A percentile compares a stretch with the other conserved stretches of the same genome.
These are phyloP conservation scores for Melastoma malabathricum DNA, from an alignment of 345 rosid species.

Conservation along the genomic window DNA sequence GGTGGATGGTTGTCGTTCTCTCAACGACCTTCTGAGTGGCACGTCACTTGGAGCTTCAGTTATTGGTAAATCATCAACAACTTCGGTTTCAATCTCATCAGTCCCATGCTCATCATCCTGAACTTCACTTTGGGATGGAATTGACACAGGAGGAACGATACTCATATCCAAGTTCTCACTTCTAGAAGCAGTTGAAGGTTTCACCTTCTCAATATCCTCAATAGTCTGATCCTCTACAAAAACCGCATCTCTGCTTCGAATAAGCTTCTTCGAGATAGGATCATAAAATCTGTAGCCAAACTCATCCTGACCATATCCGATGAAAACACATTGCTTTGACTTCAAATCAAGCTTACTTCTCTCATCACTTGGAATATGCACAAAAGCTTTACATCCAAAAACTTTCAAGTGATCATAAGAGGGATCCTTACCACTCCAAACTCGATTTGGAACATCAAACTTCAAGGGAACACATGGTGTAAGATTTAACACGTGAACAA, in stretches of 20 bases:
- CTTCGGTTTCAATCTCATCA: neutral
- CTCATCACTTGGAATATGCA: no score
- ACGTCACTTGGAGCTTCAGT: neutral
- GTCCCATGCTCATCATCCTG: no score
- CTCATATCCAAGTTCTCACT: no score
- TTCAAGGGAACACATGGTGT: constrained; percentile 1
- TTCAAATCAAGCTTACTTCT: constrained; percentile 6
- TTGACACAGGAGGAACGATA: no score
- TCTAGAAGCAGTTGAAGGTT: no score
- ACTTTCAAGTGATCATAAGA: no score
- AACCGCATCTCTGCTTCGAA: no score
- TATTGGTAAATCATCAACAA: neutral
- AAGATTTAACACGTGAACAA: constrained; percentile 3
- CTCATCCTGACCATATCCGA: constrained; percentile 3
- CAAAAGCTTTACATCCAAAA: no score
- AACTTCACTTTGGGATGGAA: no score
- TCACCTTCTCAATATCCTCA: no score
- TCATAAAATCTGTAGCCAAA: constrained; percentile 1
- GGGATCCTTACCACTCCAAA: neutral
- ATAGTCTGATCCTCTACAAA: no score
- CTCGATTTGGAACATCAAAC: neutral
- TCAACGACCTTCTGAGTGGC: neutral
- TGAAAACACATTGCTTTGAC: constrained; percentile 1
- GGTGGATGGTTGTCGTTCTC: neutral
- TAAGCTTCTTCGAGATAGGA: no score